Conservation (phyloP, 2,329 filamentous ascomycete genomes). For the Colletotrichum sansevieriae region DNA sequence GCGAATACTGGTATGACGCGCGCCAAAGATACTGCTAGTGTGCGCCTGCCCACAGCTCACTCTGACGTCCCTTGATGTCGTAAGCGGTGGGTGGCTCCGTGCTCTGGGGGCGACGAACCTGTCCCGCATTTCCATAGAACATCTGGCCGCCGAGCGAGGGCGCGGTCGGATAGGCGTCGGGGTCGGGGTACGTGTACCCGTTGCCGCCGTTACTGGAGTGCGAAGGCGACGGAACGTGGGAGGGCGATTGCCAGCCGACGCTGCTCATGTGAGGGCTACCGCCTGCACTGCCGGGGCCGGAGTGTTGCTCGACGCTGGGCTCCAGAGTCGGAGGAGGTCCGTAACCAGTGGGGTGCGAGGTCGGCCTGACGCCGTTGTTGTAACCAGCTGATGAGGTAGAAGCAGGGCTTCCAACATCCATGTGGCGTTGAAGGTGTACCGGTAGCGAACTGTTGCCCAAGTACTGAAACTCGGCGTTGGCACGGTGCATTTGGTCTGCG, state of each 20-base stretch:
- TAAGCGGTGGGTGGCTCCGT: constrained; percentile 75
- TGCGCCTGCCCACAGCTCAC: constrained; percentile 65
- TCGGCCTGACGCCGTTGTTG: constrained; percentile 73
- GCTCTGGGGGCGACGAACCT: constrained; percentile 80
- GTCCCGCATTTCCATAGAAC: constrained; percentile 76
- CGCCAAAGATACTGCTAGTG: constrained; percentile 51
- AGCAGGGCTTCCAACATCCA: constrained; percentile 77
- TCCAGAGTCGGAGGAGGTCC: constrained; percentile 89
- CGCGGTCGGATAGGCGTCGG: constrained; percentile 76
- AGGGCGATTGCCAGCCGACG: constrained; percentile 89
- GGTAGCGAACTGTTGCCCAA: constrained; percentile 85
- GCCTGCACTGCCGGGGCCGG: constrained; percentile 75
- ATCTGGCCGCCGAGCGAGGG: constrained; percentile 72
- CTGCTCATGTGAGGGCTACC: constrained; percentile 88
- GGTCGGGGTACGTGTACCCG: constrained; percentile 85
- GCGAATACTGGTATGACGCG: background rate
- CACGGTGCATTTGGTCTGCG: constrained; percentile 76
- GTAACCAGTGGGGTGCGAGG: constrained; percentile 87
- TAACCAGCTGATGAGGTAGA: constrained; percentile 75
- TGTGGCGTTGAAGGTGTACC: constrained; percentile 82
- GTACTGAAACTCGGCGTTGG: constrained; percentile 76
- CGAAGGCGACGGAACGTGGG: constrained; percentile 78
- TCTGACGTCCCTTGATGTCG: constrained; percentile 70
- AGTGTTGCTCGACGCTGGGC: constrained; percentile 83
- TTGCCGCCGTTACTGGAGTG: constrained; percentile 69